phyloP scores from a whole-genome alignment of 1,139 yeast genomes.

The Lodderomyces elongisporus region DNA sequence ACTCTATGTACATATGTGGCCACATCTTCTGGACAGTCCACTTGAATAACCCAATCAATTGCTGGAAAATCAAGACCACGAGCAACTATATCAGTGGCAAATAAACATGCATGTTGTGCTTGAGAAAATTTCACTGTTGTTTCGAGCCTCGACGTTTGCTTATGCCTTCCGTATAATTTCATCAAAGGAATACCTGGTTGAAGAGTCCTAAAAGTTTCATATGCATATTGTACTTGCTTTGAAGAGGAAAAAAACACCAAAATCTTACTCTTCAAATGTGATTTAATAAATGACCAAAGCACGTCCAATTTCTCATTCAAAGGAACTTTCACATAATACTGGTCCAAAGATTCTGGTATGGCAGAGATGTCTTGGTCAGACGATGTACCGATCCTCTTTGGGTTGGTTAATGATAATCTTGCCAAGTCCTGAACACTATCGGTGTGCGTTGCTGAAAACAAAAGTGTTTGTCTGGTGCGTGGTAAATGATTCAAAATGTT shows the following conservation, averaged over 20 bases:
- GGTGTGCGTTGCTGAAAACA: slow-evolving; percentile 92
- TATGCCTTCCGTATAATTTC: slow-evolving; percentile 93
- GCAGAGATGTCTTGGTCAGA: slow-evolving; percentile 46
- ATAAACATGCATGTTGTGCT: slow-evolving; percentile 81
- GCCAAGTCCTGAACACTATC: slow-evolving; percentile 86
- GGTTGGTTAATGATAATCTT: slow-evolving; percentile 75
- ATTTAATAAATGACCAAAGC: slow-evolving; percentile 82
- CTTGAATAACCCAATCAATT: slow-evolving; percentile 94
- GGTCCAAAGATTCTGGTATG: slow-evolving; percentile 83
- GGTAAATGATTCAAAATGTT: slow-evolving; percentile 82
- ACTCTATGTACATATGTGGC: slow-evolving; percentile 96
- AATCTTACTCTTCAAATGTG: slow-evolving; percentile 81
- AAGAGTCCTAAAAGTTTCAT: slow-evolving; percentile 82
- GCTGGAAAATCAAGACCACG: slow-evolving; percentile 97
- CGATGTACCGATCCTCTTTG: slow-evolving; percentile 65
- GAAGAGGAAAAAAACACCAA: slow-evolving; percentile 88
- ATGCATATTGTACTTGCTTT: slow-evolving; percentile 90
- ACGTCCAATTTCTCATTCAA: slow-evolving; percentile 80
- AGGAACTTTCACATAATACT: slow-evolving; percentile 67
- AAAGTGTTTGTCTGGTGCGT: slow-evolving; percentile 76
- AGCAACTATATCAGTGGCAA: slow-evolving; percentile 96
- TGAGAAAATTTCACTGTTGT: slow-evolving; percentile 80
- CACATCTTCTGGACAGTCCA: slow-evolving; percentile 94
- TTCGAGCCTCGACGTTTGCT: slow-evolving; percentile 89
- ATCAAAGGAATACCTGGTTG: slow-evolving; percentile 95